phyloP scores from a whole-genome alignment of 2,329 filamentous ascomycete genomes.

The Corinectria fuckeliana region DNA sequence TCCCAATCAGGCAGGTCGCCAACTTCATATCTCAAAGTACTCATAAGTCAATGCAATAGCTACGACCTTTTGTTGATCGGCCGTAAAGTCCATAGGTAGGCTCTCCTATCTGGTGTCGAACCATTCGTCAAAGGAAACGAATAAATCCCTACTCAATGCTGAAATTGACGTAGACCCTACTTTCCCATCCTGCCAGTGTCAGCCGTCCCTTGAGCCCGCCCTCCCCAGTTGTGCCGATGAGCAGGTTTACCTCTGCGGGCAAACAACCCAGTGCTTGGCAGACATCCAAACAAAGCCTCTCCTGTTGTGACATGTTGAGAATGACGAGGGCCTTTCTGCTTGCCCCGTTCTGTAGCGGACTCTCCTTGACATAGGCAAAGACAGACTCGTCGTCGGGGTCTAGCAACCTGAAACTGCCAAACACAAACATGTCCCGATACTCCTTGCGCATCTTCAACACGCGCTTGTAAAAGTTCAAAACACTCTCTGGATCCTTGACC shows the following conservation, averaged over 20 bases:
- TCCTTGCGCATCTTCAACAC: constrained; percentile 59
- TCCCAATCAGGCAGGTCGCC: background rate
- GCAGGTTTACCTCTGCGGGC: constrained; percentile 22
- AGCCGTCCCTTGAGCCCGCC: constrained; percentile 2
- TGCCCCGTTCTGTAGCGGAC: constrained; percentile 17
- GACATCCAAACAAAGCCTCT: constrained; percentile 38
- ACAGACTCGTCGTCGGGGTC: constrained; percentile 58
- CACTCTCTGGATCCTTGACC: constrained; percentile 50
- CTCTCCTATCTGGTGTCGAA: no score
- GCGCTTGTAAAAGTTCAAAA: constrained; percentile 66
- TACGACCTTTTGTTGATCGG: no score
- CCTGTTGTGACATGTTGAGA: constrained; percentile 54
- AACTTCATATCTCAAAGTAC: no score
- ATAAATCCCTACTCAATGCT: background rate
- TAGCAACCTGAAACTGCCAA: constrained; percentile 64
- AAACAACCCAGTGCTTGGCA: constrained; percentile 28
- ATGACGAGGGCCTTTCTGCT: constrained; percentile 47
- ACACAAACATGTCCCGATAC: constrained; percentile 65
- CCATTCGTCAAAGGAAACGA: background rate
- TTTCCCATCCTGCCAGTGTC: constrained; percentile 25
- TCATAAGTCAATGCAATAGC: no score
- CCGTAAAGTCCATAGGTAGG: no score
- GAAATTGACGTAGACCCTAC: constrained; percentile 27
- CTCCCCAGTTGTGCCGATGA: constrained; percentile 35
- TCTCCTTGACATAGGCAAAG: constrained; percentile 62